Percentiles rank a stretch among this genome's conserved stretches.
Conservation (phyloP, 2,329 filamentous ascomycete genomes). For the Aureobasidium sp. region DNA sequence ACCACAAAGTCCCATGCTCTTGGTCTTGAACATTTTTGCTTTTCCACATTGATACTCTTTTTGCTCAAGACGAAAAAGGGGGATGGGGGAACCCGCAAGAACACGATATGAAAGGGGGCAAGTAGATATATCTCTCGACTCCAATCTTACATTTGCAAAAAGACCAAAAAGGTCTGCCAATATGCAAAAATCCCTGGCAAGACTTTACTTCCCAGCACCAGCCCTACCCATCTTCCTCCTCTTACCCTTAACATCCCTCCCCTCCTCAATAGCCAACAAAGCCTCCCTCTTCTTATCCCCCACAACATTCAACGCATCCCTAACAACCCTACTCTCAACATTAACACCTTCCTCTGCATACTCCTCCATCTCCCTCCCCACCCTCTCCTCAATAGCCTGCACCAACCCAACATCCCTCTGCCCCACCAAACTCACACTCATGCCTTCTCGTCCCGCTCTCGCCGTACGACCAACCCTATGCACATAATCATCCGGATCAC, state of each 20-base stretch:
- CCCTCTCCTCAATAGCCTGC: slow-evolving; percentile 79
- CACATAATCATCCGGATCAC: slow-evolving; percentile 96
- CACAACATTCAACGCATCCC: slow-evolving; percentile 80
- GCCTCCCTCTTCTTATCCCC: slow-evolving; percentile 95
- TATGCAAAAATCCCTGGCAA: too few relatives aligned
- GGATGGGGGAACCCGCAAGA: too few relatives aligned
- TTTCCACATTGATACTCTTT: too few relatives aligned
- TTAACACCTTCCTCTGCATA: slow-evolving; percentile 90
- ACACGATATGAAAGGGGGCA: too few relatives aligned
- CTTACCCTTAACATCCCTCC: slow-evolving; percentile 86
- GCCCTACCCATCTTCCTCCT: slow-evolving; percentile 37
- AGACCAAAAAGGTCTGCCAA: too few relatives aligned
- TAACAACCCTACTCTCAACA: slow-evolving; percentile 80
- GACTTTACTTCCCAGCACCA: not conserved
- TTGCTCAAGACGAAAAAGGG: too few relatives aligned
- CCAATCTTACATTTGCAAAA: too few relatives aligned
- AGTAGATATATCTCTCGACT: too few relatives aligned
- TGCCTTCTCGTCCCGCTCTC: slow-evolving; percentile 76
- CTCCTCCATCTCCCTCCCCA: slow-evolving; percentile 70
- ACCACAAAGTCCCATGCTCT: too few relatives aligned
- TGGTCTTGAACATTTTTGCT: too few relatives aligned
- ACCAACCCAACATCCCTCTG: slow-evolving; percentile 88
- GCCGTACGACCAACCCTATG: slow-evolving; percentile 94
- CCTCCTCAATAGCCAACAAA: slow-evolving; percentile 82
- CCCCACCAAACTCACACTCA: slow-evolving; percentile 80